phyloP scores from a whole-genome alignment of 768 basidiomycete genomes.

The Auricularia sp. region DNA sequence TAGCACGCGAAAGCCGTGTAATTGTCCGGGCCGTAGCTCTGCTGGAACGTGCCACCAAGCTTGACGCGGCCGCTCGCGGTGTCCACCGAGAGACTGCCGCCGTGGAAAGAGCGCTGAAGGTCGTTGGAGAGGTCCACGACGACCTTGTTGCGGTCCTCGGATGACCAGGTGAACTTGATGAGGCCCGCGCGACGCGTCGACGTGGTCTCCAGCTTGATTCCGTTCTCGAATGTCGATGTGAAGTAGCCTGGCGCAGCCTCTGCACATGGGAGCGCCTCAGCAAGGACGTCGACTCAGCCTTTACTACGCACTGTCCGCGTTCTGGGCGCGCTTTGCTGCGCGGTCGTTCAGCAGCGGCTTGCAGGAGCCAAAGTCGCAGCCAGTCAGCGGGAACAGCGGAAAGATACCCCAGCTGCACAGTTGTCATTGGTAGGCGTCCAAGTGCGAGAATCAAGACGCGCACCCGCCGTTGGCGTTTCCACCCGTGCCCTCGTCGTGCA shows the following conservation, averaged over 20 bases:
- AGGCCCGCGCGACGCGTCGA: slow-evolving; percentile 18
- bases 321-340: slow-evolving; percentile 31
- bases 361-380: slow-evolving; percentile 33
- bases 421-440: too few species aligned
- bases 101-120: slow-evolving; percentile 37
- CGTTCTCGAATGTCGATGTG: slow-evolving; percentile 36
- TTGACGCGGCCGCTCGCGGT: slow-evolving; percentile 26
- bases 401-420: slow-evolving; percentile 32
- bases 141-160: slow-evolving; percentile 7
- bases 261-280: neutral
- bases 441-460: too few species aligned
- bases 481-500: slow-evolving; percentile 47
- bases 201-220: slow-evolving; percentile 27
- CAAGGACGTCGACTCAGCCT: neutral
- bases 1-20: slow-evolving; percentile 43
- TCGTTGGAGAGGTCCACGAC: slow-evolving; percentile 18
- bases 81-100: slow-evolving; percentile 29
- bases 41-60: slow-evolving; percentile 36
- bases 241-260: slow-evolving; percentile 39
- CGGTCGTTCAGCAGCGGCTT: slow-evolving; percentile 30
- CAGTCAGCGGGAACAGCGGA: slow-evolving; percentile 37
- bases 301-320: slow-evolving; percentile 29
- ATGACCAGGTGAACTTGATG: slow-evolving; percentile 16
- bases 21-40: slow-evolving; percentile 40
- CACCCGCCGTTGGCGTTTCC: slow-evolving; percentile 38